Base-by-base conservation (phyloP, 306 rosid genomes). In the Prunus davidiana region DNA sequence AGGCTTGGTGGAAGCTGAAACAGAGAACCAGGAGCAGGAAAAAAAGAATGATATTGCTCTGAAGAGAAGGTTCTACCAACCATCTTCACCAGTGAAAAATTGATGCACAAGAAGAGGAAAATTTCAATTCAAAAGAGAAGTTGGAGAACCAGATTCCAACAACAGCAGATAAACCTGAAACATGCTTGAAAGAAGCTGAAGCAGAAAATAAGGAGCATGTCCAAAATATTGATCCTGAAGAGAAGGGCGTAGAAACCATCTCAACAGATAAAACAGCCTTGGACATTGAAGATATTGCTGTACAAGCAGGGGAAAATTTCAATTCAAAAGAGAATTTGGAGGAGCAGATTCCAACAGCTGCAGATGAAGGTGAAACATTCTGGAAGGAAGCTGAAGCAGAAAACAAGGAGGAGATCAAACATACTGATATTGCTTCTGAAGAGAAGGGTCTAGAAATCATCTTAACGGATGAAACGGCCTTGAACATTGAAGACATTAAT, bases 321-420 rank as follows among this genome's bases (percentile, higher is more conserved):
- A 22, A 43, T 71, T 55, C 47, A 30, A 46, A 68, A 14, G 77
- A 76, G 70, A 43, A 54, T 2, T 34, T 51, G 20, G n/a, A 54
- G 63, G 18, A 69, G 43, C 57, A 69, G 11, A 78, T 46, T 76
- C 32, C 32, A 18, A 46, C 54, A 32, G 49, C 49, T 28, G 34
- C 6, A 25, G 67, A 71, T 20, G 78, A 54, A 70, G 78, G 79
- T 73, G 71, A 79, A 54, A 38, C 58, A 34, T 12, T 43, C 73
- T 62, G 64, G 73, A 76, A 82, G 79, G 77, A 64, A 76, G 74
- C 34, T n/a, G 57, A 77, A 77, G 72, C 28, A 57, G 74, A 73
- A 49, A 69, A 64, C 3, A 25, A 65, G 18, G 81, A 70, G 69
- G 56, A 47, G 13, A 56, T 60, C 8, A 22, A 6, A 24, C 2